Percentiles rank a stretch among this genome's conserved stretches.
Conservation (phyloP, 2,329 filamentous ascomycete species). For the Diplodia intermedia region DNA sequence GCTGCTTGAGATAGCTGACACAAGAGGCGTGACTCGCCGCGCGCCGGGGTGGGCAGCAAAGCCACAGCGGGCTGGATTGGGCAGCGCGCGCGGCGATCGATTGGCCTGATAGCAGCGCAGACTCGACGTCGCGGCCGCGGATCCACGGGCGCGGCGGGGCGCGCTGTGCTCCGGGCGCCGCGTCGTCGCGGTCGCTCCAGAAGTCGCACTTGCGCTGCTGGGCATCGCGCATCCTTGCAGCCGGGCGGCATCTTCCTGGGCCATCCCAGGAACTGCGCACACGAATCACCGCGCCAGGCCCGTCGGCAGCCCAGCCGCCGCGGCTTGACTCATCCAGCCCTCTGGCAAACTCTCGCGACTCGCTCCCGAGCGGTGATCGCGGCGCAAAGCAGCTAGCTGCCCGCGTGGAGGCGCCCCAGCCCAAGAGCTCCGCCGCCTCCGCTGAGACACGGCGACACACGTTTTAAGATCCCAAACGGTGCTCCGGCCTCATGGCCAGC, state of each 20-base stretch:
- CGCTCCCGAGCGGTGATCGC: constrained; percentile 7
- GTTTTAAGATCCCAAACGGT: constrained; percentile 4
- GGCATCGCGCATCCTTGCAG: constrained; percentile 21
- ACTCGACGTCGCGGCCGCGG: constrained; percentile 8
- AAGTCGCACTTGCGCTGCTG: constrained; percentile 9
- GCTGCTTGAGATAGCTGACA: constrained; percentile 26
- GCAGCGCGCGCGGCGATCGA: constrained; percentile 20
- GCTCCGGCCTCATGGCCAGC: neutral
- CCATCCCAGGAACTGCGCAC: constrained; percentile 26
- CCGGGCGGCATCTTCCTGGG: constrained; percentile 22
- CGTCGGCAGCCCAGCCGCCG: constrained; percentile 18
- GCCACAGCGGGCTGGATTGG: constrained; percentile 26
- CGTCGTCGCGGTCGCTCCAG: neutral
- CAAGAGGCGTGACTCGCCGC: constrained; percentile 28
- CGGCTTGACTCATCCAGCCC: constrained; percentile 22
- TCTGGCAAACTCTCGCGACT: constrained; percentile 24
- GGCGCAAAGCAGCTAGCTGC: constrained; percentile 17
- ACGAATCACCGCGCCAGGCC: constrained; percentile 14
- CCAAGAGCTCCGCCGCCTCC: neutral
- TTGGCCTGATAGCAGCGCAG: constrained; percentile 18
- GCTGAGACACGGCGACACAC: constrained; percentile 11
- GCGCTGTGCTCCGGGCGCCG: neutral
- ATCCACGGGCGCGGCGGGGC: constrained; percentile 7
- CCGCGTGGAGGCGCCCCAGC: constrained; percentile 10
- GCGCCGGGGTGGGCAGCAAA: constrained; percentile 30